Evolutionary conservation across 2,329 filamentous ascomycete species (phyloP).

Genomic region (Penicillium sp.): DNA sequence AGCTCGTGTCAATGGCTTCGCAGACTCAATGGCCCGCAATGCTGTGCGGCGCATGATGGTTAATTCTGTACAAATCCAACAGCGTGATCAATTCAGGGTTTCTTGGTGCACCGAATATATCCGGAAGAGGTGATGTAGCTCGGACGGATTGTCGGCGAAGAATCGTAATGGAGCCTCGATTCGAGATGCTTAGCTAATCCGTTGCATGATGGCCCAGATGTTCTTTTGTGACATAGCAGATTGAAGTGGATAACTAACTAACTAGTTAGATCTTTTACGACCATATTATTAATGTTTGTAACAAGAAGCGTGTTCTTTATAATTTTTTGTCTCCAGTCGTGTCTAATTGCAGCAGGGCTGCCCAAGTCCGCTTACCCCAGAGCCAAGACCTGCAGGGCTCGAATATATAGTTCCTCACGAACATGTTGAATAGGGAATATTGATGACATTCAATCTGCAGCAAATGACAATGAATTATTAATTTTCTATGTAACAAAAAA

Average conservation of each 20-base stretch:
- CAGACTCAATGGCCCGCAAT: constrained; percentile 41
- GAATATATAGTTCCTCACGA: not conserved
- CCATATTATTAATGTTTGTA: not conserved
- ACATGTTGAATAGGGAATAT: not conserved
- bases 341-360: not conserved
- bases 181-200: constrained; percentile 35
- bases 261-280: not conserved
- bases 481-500: constrained; percentile 2
- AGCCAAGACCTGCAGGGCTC: constrained; percentile 11
- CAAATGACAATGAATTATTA: not conserved
- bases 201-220: constrained; percentile 5
- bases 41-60: constrained; percentile 43
- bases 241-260: not conserved
- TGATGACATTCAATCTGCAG: not conserved
- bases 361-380: constrained; percentile 8
- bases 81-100: not conserved
- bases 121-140: constrained; percentile 16
- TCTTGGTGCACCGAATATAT: constrained; percentile 12
- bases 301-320: not conserved
- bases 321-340: not conserved
- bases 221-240: not conserved
- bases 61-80: constrained; percentile 5
- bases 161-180: constrained; percentile 24
- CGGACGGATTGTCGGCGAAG: constrained; percentile 15
- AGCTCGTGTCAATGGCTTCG: constrained; percentile 37